Base-by-base conservation (phyloP, 176 grass and related monocot species). In the Cymbopogon citratus region DNA sequence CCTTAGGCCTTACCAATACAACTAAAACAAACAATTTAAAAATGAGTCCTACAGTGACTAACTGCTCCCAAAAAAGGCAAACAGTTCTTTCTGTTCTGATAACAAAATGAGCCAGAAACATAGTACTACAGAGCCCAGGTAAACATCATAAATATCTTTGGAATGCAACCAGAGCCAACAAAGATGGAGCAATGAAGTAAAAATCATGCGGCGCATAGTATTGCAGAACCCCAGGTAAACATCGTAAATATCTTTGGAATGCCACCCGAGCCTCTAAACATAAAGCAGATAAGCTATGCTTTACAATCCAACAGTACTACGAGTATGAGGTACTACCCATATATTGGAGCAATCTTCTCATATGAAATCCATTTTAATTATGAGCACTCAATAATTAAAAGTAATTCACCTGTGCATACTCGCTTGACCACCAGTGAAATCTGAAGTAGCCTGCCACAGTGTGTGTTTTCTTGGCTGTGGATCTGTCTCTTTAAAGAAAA, bases 391-490 rank as follows among this genome's bases (percentile, higher is more conserved):
- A 79, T 59, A 29, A 73, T 25, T 63, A 69, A 39, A 72, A 72
- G 41, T 74, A 43, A n/a, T 76, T 89, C 46, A 99, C 97, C 93
- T 99, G 77, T 89, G 79, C 74, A 90, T 81, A 73, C 93, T 93
- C 80, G 97, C 97, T 89, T 93, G 91, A 19, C 97, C 97, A 45
- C 89, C 78, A 0, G 97, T 99, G 85, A 99, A 99, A 92, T 99
- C 97, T 85, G 91, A 89, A 44, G 91, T 99, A 59, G 87, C 89
- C 66, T 99, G 97, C 97, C 97, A 99, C 59, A 96, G 52, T 51
- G 93, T 99, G 83, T 96, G 97, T 64, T 96, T 99, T 79, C 97
- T 99, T 74, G 97, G 97, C 73, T 99, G 97, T 84, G 97, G 97
- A 90, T 99, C 97, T 28, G 89, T 96, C 83, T 99, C 97, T 83